Base-by-base conservation (phyloP, 2,329 filamentous ascomycete genomes). In the Microdochium nivale region DNA sequence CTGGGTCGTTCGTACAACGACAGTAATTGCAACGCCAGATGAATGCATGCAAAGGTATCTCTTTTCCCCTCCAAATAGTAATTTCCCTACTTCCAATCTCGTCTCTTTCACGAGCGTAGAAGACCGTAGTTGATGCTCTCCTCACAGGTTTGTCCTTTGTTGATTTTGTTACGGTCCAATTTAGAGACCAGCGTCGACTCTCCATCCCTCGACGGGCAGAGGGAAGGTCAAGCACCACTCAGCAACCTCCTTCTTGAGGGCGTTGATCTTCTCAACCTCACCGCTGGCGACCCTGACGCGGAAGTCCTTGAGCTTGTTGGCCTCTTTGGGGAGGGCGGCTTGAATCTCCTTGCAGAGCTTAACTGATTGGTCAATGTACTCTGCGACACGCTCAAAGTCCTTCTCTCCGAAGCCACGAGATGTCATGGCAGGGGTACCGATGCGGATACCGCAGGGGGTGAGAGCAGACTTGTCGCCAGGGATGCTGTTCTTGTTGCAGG, bases 301-400 rank as follows among this genome's bases (percentile, higher is more conserved):
- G 87, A 99, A 97, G 79, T 99, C 94, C 85, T 97, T 97, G 71
- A 95, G 88, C 84, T 95, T 96, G 84, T 97, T 99, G 65, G 89
- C 90, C 73, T 94, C 88, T 84, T 96, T 96, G 70, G 94, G 92
- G 24, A 97, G 82, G 58, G 79, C 76, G 54, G 68, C 78, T 78
- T 97, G 94, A 62, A 95, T 79, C 66, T 91, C 84, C 81, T 90
- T 90, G 80, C 86, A 88, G 66, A 97, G 80, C 77, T 88, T 88
- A 79, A 97, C 88, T 70, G 84, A 81, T 65, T 85, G 79, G 70
- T 95, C 89, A 62, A 97, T 96, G 79, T 96, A 97, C 60, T 75
- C 70, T 58, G 86, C 91, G 57, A 99, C 91, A 61, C 87, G 84
- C 75, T 89, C 86, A 71, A 99, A 99, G 74, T 96, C 91, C 55